These are phyloP conservation scores for Vigna nakashimae DNA, from an alignment of 306 rosid species.

Conservation along the genomic window DNA sequence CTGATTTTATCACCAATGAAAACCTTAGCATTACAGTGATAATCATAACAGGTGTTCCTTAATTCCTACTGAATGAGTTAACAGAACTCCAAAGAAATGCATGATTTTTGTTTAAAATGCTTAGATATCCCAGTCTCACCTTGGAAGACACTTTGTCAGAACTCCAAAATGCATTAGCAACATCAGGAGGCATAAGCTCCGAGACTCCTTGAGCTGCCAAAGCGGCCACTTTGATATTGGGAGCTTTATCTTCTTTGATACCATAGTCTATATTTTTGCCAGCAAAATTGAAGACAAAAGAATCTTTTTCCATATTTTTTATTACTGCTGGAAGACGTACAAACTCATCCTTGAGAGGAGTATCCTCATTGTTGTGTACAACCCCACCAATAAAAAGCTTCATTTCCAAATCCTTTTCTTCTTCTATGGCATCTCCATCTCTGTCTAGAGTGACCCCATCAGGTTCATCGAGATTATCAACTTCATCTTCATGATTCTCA, in stretches of 20 bases:
- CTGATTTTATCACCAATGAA: conserved; percentile 26
- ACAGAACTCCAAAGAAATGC: conserved; percentile 31
- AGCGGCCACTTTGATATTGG: conserved; percentile 82
- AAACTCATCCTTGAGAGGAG: conserved; percentile 74
- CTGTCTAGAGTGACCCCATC: conserved; percentile 74
- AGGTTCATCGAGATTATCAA: conserved; percentile 68
- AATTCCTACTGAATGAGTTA: background rate
- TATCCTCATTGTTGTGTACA: conserved; percentile 82
- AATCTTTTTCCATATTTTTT: conserved; percentile 76
- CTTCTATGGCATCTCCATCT: conserved; percentile 61
- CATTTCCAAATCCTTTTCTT: conserved; percentile 85
- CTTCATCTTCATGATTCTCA: conserved; percentile 73
- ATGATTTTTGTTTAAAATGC: conserved; percentile 5
- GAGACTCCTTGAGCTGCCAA: conserved; percentile 81
- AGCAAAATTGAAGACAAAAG: conserved; percentile 82
- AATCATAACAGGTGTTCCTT: conserved; percentile 24
- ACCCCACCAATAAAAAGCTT: conserved; percentile 90
- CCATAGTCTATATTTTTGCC: conserved; percentile 67
- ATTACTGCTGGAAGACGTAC: conserved; percentile 89
- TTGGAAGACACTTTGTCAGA: conserved; percentile 86
- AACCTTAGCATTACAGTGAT: background rate
- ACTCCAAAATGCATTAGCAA: conserved; percentile 88
- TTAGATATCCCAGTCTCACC: conserved; percentile 63
- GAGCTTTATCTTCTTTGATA: conserved; percentile 59
- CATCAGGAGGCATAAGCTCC: conserved; percentile 95